A percentile compares a stretch with the other conserved stretches of the same genome.
Evolutionary conservation across 108 stramenopile genomes (phyloP).

Genomic region (Cyclostephanos tholiformis): DNA sequence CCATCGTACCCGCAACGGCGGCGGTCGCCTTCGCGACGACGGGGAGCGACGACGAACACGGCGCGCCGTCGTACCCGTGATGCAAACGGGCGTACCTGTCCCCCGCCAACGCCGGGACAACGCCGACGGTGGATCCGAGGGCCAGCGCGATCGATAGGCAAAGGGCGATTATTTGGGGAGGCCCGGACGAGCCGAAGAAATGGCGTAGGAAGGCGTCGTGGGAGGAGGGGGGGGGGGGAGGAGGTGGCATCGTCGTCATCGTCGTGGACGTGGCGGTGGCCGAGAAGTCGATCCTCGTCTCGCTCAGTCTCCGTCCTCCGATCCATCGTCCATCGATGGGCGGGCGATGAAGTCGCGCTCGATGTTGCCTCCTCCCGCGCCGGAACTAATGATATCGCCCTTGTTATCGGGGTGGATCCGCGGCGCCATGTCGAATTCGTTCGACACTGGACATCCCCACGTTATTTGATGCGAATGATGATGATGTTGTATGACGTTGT

Average conservation of each 20-base stretch:
- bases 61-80: conserved; percentile 58
- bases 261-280: not conserved
- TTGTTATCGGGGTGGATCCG: not conserved
- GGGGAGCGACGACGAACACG: conserved; percentile 20
- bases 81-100: conserved; percentile 79
- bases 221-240: not conserved
- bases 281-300: conserved; percentile 11
- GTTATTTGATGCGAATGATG: no score
- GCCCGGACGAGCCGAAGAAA: conserved; percentile 62
- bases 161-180: conserved; percentile 74
- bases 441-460: no score
- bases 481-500: no score
- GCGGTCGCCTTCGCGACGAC: no score
- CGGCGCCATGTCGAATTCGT: conserved; percentile 19
- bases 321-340: conserved; percentile 43
- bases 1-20: no score
- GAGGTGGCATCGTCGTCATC: not conserved
- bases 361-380: not conserved
- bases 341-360: conserved; percentile 29
- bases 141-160: conserved; percentile 71
- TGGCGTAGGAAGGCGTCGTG: conserved; percentile 36
- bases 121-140: conserved; percentile 61
- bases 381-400: no score
- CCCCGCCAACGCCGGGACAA: conserved; percentile 64
- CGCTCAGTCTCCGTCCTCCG: not conserved